These are phyloP conservation scores for Saccharomycopsis sp. DNA, from an alignment of 805 yeast species.

Conservation along the genomic window DNA sequence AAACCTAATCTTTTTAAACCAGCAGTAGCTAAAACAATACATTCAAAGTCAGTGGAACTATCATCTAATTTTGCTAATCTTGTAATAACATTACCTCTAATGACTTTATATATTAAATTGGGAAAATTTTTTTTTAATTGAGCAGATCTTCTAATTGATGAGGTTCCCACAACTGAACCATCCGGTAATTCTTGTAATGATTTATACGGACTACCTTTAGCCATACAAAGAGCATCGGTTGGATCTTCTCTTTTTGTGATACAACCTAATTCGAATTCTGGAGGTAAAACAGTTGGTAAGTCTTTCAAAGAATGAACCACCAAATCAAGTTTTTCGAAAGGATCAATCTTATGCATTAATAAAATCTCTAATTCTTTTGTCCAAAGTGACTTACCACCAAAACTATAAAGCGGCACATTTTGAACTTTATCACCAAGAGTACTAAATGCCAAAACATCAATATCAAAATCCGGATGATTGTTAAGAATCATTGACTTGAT, in stretches of 20 bases:
- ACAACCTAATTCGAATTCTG: slow-evolving; percentile 82
- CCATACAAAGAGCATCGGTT: slow-evolving; percentile 83
- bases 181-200: slow-evolving; percentile 65
- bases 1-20: slow-evolving; percentile 72
- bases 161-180: slow-evolving; percentile 87
- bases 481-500: slow-evolving; percentile 52
- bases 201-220: slow-evolving; percentile 49
- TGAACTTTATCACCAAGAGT: slow-evolving; percentile 90
- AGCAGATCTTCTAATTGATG: slow-evolving; percentile 88
- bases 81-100: slow-evolving; percentile 79
- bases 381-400: slow-evolving; percentile 96
- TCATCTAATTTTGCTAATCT: slow-evolving; percentile 75
- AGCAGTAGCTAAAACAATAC: slow-evolving; percentile 86
- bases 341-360: slow-evolving; percentile 50
- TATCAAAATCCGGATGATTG: slow-evolving; percentile 52
- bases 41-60: slow-evolving; percentile 48
- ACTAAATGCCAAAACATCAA: slow-evolving; percentile 67
- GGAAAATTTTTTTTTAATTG: slow-evolving; percentile 78
- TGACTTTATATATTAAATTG: slow-evolving; percentile 63
- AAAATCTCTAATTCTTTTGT: slow-evolving; percentile 87
- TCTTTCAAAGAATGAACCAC: slow-evolving; percentile 93
- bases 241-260: slow-evolving; percentile 85
- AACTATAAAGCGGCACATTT: slow-evolving; percentile 77
- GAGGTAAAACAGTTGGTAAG: slow-evolving; percentile 84
- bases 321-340: slow-evolving; percentile 63